Evolutionary conservation across 257 asterid species (phyloP).

Genomic region (Verbascum thapsus): DNA sequence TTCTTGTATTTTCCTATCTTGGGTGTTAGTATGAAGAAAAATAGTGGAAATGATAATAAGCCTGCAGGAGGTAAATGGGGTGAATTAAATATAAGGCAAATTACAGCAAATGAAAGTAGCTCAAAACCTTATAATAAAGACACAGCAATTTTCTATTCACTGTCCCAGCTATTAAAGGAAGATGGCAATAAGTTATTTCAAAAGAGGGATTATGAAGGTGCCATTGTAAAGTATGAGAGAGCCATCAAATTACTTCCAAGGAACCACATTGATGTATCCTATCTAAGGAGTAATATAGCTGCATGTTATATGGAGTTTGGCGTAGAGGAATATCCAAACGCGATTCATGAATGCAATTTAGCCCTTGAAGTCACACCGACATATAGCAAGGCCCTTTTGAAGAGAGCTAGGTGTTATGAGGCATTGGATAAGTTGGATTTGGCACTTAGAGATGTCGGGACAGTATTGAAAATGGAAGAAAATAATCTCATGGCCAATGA

Average conservation of each 20-base stretch:
- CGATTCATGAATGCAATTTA: slow-evolving; percentile 78
- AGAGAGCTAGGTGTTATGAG: slow-evolving; percentile 88
- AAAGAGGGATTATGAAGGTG: slow-evolving; percentile 68
- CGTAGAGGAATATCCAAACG: slow-evolving; percentile 68
- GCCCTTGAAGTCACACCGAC: slow-evolving; percentile 84
- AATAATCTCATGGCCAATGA: slow-evolving; percentile 82
- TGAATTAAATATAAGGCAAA: slow-evolving; percentile 42
- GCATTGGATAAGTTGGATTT: slow-evolving; percentile 68
- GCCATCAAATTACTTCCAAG: slow-evolving; percentile 77
- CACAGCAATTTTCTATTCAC: slow-evolving; percentile 60
- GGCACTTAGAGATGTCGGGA: slow-evolving; percentile 64
- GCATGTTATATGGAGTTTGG: slow-evolving; percentile 89
- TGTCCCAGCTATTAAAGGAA: slow-evolving; percentile 70
- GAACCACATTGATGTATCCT: slow-evolving; percentile 70
- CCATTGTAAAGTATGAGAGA: slow-evolving; percentile 72
- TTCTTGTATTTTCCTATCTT: slow-evolving; percentile 32
- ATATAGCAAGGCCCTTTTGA: slow-evolving; percentile 80
- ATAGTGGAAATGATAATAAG: slow-evolving; percentile 39
- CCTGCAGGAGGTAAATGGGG: slow-evolving; percentile 48
- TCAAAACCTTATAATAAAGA: slow-evolving; percentile 58
- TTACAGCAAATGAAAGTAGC: slow-evolving; percentile 43
- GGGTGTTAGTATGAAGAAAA: slow-evolving; percentile 54
- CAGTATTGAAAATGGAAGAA: slow-evolving; percentile 64
- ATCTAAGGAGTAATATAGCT: slow-evolving; percentile 78
- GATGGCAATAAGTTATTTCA: slow-evolving; percentile 83